Conservation (phyloP, 306 rosid species). For the Canavalia ensiformis region DNA sequence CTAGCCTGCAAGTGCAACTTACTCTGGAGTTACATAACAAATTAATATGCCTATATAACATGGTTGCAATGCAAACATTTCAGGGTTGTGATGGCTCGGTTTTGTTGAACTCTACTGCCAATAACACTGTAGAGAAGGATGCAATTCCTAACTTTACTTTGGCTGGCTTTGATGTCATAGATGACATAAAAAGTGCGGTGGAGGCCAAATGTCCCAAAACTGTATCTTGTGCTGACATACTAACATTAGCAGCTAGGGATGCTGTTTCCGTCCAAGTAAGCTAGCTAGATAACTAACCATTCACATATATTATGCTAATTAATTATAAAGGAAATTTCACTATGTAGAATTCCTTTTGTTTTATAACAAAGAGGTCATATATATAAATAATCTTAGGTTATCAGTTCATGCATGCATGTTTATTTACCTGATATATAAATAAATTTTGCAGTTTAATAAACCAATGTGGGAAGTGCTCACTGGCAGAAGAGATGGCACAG, state of each 20-base stretch:
- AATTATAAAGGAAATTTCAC: background rate
- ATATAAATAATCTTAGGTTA: background rate
- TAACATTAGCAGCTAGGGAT: slow-evolving; percentile 69
- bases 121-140: slow-evolving; percentile 59
- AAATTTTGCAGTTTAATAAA: slow-evolving; percentile 51
- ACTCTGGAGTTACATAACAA: background rate
- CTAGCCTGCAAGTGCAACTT: background rate
- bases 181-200: slow-evolving; percentile 57
- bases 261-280: slow-evolving; percentile 64
- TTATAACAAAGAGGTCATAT: background rate
- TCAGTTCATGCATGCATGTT: slow-evolving; percentile 7
- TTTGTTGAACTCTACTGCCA: slow-evolving; percentile 59
- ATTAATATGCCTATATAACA: background rate
- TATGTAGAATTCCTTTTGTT: background rate
- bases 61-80: slow-evolving; percentile 32
- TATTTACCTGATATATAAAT: background rate
- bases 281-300: background rate
- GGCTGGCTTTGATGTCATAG: slow-evolving; percentile 66
- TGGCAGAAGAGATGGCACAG: slow-evolving; percentile 73
- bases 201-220: slow-evolving; percentile 61
- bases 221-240: slow-evolving; percentile 75
- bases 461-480: slow-evolving; percentile 66
- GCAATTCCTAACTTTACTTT: slow-evolving; percentile 56
- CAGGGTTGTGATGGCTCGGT: slow-evolving; percentile 78
- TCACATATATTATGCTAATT: slow-evolving; percentile 1